Base-by-base conservation (phyloP, 2,329 filamentous ascomycete species). In the Penicillium sp. region DNA sequence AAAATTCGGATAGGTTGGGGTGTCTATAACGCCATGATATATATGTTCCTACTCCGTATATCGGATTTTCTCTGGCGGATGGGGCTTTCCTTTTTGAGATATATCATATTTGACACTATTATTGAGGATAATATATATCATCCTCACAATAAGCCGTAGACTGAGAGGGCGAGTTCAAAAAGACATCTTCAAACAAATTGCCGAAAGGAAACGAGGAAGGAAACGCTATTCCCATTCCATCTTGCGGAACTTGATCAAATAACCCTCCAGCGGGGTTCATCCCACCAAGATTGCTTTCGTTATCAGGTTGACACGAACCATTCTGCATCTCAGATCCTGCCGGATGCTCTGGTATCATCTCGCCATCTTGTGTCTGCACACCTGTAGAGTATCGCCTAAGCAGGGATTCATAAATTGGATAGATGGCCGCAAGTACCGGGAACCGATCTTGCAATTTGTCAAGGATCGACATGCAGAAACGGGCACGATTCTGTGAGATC, bases 401-500 rank as follows among this genome's bases (percentile, higher is more conserved):
- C 9, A 56, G 28, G 2, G 60, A 41, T 12, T 58, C 50, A 35
- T 56, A 61, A 14, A 61, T 60, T 1, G 60, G 58, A 25, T 52
- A 56, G 22, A 57, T 53, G 7, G 60, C 58, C 14, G 56, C 55
- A 19, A 59, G 47, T 1, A 63, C 47, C 1, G 64, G 64, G 49
- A 66, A 62, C 8, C 54, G 47, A 51, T 62, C 60, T 42, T 61
- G 55, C 22, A 68, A 37, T 22, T 66, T 58, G 11, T 61, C 56
- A 25, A 68, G 54, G 10, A 64, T 60, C 19, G 57, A 49, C 64
- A 68, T 66, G 38, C 63, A 66, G 36, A 67, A 58, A 4, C 52
- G 55, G n/a, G 63, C 61, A 37, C 65, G 59, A 53, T 66, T 59
- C 31, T 68, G 60, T 14, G 64, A 64, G n/a, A 67, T 59, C 33